Base-by-base conservation (phyloP, 805 yeast genomes). In the Wickerhamomyces strasburgensis region DNA sequence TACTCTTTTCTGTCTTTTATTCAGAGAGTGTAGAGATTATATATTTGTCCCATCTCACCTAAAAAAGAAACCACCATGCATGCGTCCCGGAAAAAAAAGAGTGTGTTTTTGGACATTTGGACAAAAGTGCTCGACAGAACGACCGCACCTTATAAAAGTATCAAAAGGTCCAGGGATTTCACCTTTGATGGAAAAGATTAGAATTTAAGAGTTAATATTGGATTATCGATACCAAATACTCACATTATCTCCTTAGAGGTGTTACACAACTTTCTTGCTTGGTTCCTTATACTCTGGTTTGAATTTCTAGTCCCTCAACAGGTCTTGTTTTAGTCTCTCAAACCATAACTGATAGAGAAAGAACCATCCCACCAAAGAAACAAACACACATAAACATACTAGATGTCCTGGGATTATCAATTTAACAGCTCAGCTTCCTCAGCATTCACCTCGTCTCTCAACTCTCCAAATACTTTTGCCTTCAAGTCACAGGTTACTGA, bases 391-490 rank as follows among this genome's bases (percentile, higher is more conserved):
- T 28, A 19, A 10, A 11, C 17, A 19, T n/a, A n/a, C 29, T 21
- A 14, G 14, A 48, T 48, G 52, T 46, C 52, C 31, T 46, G 51
- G 52, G 51, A 48, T 14, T 46, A 44, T 21, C 25, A 21, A 11
- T 21, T 21, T 11, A 21, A 21, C 11, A 21, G 25, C 11, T 21
- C 25, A 21, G 25, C 25, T 8, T 8, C 25, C 10, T 21, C 25
- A 21, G 25, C 25, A 21, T 21, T 21, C 11, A 11, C 7, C 25
- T 21, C 39, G 37, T 35, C 38, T 39, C 31, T 15, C 27, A 19
- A 10, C 15, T 18, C 17, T 15, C 15, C 33, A 23, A 19, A 21
- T 13, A 29, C 32, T 29, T 25, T 3, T 21, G 10, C 11, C 7
- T 21, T 27, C 34, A 35, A n/a, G 27, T 25, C 23, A 8, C 10